Evolutionary conservation across 176 grass and related monocot genomes (phyloP), one percentile per base, ranked within the genome.

Genomic region (Rhynchospora breviuscula): DNA sequence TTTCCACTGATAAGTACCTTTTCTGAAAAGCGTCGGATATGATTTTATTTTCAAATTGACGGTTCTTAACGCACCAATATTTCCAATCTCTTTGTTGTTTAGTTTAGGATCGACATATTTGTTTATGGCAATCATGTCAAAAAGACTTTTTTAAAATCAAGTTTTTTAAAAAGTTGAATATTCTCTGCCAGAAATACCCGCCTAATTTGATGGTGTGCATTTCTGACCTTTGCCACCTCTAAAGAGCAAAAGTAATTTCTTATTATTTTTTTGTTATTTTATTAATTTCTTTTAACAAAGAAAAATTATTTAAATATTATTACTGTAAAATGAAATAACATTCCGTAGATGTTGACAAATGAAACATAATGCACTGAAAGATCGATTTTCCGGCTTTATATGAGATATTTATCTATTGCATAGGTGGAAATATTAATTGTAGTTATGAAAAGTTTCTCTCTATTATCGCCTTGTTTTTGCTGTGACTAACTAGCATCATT

Each of bases 1-100:
- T 67, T 82, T 6, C 4, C 40, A 81, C n/a, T 29, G 60, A 67
- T 52, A 22, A 29, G 47, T 53, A 66, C 43, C 57, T 33, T 66
- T 63, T 18, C 2, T 29, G 47, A 54, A 82, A 82, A 82, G 80
- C 19, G 59, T 54, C 8, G 43, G 65, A 82, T 81, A 63, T 81
- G 56, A 48, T 47, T 65, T 65, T 65, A 60, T 80, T 48, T 82
- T 65, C 47, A 49, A 48, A 82, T 67, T 61, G 80, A 45, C 21
- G 80, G 80, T 65, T 65, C 62, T 48, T 26, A 64, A 52, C 67
- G n/a, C 45, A 82, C 43, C 61, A 65, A 82, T 29, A 67, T 15
- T 67, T 19, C 10, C 79, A 82, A 75, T 49, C 15, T 59, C 23
- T 66, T 82, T 82, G 18, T 51, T 33, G 3, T 82, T 31, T 52